phyloP scores from a whole-genome alignment of 352 stramenopile genomes.

The Thalassiosira mediterranea region DNA sequence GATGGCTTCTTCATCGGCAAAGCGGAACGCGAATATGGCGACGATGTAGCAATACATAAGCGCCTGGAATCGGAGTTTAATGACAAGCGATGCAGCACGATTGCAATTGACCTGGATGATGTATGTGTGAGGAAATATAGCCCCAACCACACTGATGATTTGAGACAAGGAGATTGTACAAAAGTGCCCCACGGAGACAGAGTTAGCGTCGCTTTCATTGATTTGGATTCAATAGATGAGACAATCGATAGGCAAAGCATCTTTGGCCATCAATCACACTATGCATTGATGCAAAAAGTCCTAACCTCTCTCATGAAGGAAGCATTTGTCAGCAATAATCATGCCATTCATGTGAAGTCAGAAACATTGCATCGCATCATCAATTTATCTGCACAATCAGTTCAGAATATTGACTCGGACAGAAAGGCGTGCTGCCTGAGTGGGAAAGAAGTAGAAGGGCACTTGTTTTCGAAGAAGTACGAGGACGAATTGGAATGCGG shows the following conservation, averaged over 20 bases:
- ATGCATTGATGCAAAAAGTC: not conserved
- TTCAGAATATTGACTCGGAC: too few relatives aligned
- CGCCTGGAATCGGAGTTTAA: constrained; percentile 19
- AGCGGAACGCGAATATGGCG: not conserved
- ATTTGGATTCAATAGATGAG: constrained; percentile 2
- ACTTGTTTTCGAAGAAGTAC: not conserved
- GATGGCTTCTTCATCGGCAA: constrained; percentile 14
- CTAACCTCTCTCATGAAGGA: not conserved
- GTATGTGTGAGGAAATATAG: not conserved
- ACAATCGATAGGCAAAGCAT: too few relatives aligned
- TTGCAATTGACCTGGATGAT: not conserved
- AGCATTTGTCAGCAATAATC: too few relatives aligned
- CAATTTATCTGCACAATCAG: too few relatives aligned
- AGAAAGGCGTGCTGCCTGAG: not conserved
- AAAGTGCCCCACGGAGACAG: not conserved
- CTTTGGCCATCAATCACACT: too few relatives aligned
- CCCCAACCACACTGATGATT: too few relatives aligned
- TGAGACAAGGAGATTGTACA: too few relatives aligned
- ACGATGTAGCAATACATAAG: constrained; percentile 7
- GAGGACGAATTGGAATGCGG: not conserved
- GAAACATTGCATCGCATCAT: not conserved
- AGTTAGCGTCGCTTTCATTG: constrained; percentile 5
- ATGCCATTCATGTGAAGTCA: constrained; percentile 18
- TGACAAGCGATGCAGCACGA: too few relatives aligned
- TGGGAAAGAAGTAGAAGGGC: constrained; percentile 1